These are phyloP conservation scores for Aspergillus sp. DNA, from an alignment of 2,329 filamentous ascomycete genomes.

Conservation along the genomic window DNA sequence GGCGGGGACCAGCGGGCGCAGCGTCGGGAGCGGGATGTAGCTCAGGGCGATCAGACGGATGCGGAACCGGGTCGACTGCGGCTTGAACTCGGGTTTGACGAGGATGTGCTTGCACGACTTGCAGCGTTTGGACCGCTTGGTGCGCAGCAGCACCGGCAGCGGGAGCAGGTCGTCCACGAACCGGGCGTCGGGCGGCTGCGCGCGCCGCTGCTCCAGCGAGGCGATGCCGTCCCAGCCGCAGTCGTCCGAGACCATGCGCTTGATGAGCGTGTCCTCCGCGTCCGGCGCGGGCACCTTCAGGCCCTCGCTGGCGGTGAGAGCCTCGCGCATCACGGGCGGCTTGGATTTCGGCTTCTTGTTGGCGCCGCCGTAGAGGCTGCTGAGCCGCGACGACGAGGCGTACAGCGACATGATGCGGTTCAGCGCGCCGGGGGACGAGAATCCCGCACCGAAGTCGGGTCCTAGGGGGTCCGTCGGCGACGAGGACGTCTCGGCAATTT, in stretches of 20 bases:
- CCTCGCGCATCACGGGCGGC: constrained; percentile 76
- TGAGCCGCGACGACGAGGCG: constrained; percentile 56
- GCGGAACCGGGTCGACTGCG: constrained; percentile 83
- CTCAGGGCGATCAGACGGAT: constrained; percentile 86
- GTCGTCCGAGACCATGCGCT: constrained; percentile 53
- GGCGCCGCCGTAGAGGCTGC: constrained; percentile 49
- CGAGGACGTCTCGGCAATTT: constrained; percentile 64
- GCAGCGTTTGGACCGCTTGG: constrained; percentile 92
- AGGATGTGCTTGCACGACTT: constrained; percentile 91
- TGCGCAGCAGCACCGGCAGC: constrained; percentile 77
- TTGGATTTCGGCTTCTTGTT: constrained; percentile 67
- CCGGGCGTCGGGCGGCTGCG: constrained; percentile 52
- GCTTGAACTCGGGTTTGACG: constrained; percentile 88
- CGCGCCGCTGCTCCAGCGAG: constrained; percentile 51
- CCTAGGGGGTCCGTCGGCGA: constrained; percentile 53
- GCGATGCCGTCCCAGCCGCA: constrained; percentile 65
- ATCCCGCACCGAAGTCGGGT: constrained; percentile 44
- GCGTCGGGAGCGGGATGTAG: constrained; percentile 78
- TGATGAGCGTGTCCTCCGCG: constrained; percentile 59
- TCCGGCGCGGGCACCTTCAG: constrained; percentile 62
- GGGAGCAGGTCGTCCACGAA: constrained; percentile 77
- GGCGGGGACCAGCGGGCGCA: constrained; percentile 58
- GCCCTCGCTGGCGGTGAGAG: constrained; percentile 68
- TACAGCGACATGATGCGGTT: constrained; percentile 91
- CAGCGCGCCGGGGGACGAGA: constrained; percentile 75